Base-by-base conservation (phyloP, 2,329 filamentous ascomycete species). In the Tolypocladium nubicola region DNA sequence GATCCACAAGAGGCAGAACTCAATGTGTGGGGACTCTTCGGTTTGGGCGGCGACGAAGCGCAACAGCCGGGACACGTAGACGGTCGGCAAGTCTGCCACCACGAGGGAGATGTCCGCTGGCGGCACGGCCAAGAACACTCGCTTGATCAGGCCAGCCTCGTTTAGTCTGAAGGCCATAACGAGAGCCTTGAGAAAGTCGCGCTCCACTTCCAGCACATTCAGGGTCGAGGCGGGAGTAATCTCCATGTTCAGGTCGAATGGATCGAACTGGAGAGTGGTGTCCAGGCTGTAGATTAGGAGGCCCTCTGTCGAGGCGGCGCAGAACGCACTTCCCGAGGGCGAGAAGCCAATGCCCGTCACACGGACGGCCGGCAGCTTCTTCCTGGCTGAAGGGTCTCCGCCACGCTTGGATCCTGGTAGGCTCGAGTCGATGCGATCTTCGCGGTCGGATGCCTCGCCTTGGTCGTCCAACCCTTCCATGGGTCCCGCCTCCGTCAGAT, bases 121-220 rank as follows among this genome's bases (percentile, higher is more conserved):
- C 1, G 94, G 92, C 30, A 93, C 87, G 2, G 84, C 82, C 72
- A 95, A 87, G 74, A 96, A 97, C 21, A 97, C 89, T 56, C 85
- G 85, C 64, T 88, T 88, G 60, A 97, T 84, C 52, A 99, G 79
- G 26, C 85, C 83, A 5, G 85, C 80, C 70, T 96, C 90, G 73
- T 96, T 97, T 58, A 99, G 85, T 7, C 95, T 88, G 79, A 99
- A 99, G 1, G 92, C 88, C 94, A 99, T 99, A 61, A 97, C 86
- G 7, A 99, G 77, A 1, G 94, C 93, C 73, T 94, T 96, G 61
- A 97, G 82, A 71, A 89, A 96, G 68, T 96, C 89, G 61, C 82
- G 82, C 57, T 91, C 85, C 47, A 73, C 76, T 58, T 87, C 79
- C 38, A 88, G 75, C 11, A 87, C 82, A 4, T 81, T 75, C 0